Evolutionary conservation across 768 basidiomycete species (phyloP).

Genomic region (Lactarius vividus): DNA sequence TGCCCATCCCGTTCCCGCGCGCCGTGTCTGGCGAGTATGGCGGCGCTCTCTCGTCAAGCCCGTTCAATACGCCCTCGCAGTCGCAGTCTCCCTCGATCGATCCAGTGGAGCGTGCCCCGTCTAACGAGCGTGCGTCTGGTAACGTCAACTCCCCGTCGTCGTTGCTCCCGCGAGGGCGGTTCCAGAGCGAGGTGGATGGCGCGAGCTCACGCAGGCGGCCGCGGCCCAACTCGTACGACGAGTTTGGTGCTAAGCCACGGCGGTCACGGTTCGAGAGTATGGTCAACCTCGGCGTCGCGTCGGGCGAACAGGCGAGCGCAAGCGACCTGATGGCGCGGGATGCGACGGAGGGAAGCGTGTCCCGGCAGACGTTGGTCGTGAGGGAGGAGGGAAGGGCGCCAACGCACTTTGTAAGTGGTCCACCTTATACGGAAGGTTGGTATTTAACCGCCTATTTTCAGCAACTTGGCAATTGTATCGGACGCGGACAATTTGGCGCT

Average conservation of each 20-base stretch:
- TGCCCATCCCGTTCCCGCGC: slow-evolving; percentile 62
- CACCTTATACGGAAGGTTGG: background rate
- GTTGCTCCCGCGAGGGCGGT: slow-evolving; percentile 53
- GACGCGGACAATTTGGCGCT: slow-evolving; percentile 93
- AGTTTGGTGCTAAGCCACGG: slow-evolving; percentile 50
- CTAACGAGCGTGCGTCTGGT: slow-evolving; percentile 3
- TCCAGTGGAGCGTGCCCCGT: slow-evolving; percentile 15
- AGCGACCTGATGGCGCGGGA: slow-evolving; percentile 65
- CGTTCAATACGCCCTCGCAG: slow-evolving; percentile 17
- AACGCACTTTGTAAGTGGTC: slow-evolving; percentile 69
- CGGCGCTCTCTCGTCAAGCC: slow-evolving; percentile 37
- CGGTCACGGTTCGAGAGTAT: slow-evolving; percentile 72
- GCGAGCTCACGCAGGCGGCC: slow-evolving; percentile 48
- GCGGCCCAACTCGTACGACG: slow-evolving; percentile 69
- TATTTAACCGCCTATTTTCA: slow-evolving; percentile 34
- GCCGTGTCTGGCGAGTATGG: slow-evolving; percentile 52
- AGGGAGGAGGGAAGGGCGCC: slow-evolving; percentile 78
- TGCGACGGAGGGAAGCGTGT: slow-evolving; percentile 60
- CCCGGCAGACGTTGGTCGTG: slow-evolving; percentile 69
- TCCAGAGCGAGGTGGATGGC: slow-evolving; percentile 73
- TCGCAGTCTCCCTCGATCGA: slow-evolving; percentile 5
- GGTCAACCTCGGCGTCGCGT: slow-evolving; percentile 56
- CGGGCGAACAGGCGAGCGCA: slow-evolving; percentile 48
- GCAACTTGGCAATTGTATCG: slow-evolving; percentile 98
- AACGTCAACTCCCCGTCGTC: slow-evolving; percentile 34